These are phyloP conservation scores for Stellera chamaejasme DNA, from an alignment of 345 rosid genomes.

Conservation along the genomic window DNA sequence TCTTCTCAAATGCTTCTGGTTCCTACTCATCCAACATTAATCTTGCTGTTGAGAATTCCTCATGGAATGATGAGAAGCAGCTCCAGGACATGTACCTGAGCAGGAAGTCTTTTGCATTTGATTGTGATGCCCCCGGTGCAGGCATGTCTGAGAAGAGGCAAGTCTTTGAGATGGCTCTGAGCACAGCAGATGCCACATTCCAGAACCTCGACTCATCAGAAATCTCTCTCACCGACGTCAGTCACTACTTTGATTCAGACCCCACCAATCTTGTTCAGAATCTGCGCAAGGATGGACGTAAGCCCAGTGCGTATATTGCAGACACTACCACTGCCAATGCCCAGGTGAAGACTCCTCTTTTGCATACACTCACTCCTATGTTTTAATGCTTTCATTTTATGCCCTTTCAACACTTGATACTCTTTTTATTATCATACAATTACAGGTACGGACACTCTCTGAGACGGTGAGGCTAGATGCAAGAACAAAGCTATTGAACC, in stretches of 20 bases:
- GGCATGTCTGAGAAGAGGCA: slow-evolving; percentile 90
- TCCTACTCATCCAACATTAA: slow-evolving; percentile 91
- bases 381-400: not conserved
- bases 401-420: not conserved
- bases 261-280: slow-evolving; percentile 92
- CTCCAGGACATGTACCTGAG: slow-evolving; percentile 99
- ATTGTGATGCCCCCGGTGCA: slow-evolving; percentile 85
- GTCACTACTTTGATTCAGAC: slow-evolving; percentile 96
- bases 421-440: not conserved
- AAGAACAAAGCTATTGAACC: slow-evolving; percentile 87
- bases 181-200: slow-evolving; percentile 96
- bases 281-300: slow-evolving; percentile 85
- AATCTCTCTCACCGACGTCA: slow-evolving; percentile 93
- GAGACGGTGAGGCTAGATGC: slow-evolving; percentile 94
- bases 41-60: slow-evolving; percentile 94
- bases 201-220: slow-evolving; percentile 97
- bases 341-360: slow-evolving; percentile 41
- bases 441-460: slow-evolving; percentile 75
- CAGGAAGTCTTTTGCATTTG: slow-evolving; percentile 94
- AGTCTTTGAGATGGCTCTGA: slow-evolving; percentile 91
- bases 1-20: slow-evolving; percentile 96
- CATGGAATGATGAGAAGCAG: slow-evolving; percentile 99
- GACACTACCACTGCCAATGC: slow-evolving; percentile 98
- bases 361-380: not conserved
- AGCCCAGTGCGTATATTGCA: slow-evolving; percentile 87